Base-by-base conservation (phyloP, 495 filamentous ascomycete species). In the Saxophila tyrrhenica region DNA sequence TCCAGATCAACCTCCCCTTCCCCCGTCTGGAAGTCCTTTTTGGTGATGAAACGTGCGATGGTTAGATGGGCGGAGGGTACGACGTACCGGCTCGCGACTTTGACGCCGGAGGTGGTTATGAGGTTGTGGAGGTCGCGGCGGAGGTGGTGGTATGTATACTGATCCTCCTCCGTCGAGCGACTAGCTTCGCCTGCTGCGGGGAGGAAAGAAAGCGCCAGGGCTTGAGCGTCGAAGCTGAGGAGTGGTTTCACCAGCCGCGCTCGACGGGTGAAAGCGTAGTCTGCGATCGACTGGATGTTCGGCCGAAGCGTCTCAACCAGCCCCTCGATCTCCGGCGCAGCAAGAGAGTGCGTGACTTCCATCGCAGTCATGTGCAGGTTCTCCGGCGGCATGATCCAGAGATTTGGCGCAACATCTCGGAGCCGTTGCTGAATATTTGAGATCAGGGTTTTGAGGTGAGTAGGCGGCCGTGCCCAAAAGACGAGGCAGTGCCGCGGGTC, bases 41-140 rank as follows among this genome's bases (percentile, higher is more conserved):
- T 74, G 8, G 73, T 75, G 38, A 94, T 74, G 63, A 89, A 95
- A 2, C 91, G 76, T 1, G 76, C 89, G 56, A 96, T 76, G 0
- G 91, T 95, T 57, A 96, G 74, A 71, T 98, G 91, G 7, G 87
- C 85, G 39, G 84, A 87, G 2, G 88, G 89, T 9, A 94, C 86
- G 1, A 85, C 78, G 68, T 96, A 98, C 52, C 91, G 76, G 25
- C 83, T 84, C 16, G 67, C 77, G 15, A 94, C 73, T 10, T 68
- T 65, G 8, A 87, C 73, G 0, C 84, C 84, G 1, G 77, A 73
- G 1, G 67, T 68, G 43, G 71, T 66, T 13, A 75, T 74, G n/a
- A 79, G 67, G 17, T 73, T 72, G 64, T 80, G 89, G 15, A 94
- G 66, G 67, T 95, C 87, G 2, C 85, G 73, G 1, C 91, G 80